Percentiles rank a stretch among this genome's conserved stretches.
phyloP scores from a whole-genome alignment of 371 early-diverging fungal species.

The Haplosporangium sp. region DNA sequence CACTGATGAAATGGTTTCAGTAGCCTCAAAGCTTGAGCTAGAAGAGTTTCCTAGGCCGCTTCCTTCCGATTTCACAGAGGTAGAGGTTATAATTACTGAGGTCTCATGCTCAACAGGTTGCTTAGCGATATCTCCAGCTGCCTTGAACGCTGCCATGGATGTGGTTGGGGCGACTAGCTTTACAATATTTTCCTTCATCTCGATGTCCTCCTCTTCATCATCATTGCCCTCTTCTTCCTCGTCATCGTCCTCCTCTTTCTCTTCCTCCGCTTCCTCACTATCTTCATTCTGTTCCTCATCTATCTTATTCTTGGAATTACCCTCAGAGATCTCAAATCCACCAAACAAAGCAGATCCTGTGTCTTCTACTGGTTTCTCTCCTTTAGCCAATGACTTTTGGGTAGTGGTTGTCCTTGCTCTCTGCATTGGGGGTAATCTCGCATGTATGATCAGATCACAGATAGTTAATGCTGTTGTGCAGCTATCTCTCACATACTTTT shows the following conservation, averaged over 20 bases:
- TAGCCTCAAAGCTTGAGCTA: neutral
- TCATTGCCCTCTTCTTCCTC: slow-evolving; percentile 15
- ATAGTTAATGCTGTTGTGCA: slow-evolving; percentile 63
- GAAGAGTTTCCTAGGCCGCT: neutral
- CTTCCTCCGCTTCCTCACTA: slow-evolving; percentile 17
- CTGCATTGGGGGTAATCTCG: slow-evolving; percentile 71
- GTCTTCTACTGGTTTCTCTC: slow-evolving; percentile 45
- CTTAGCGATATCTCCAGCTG: slow-evolving; percentile 9
- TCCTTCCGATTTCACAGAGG: neutral
- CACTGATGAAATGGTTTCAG: slow-evolving; percentile 3
- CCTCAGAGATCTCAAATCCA: slow-evolving; percentile 33
- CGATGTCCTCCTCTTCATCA: slow-evolving; percentile 19
- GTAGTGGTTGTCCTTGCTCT: slow-evolving; percentile 53
- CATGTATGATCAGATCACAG: slow-evolving; percentile 71
- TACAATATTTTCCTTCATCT: slow-evolving; percentile 10
- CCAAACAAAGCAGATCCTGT: slow-evolving; percentile 41
- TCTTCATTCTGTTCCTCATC: neutral
- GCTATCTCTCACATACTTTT: slow-evolving; percentile 55
- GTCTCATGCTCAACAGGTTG: neutral
- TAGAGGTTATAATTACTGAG: neutral
- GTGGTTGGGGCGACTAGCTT: neutral
- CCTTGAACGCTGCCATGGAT: slow-evolving; percentile 29
- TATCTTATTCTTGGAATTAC: neutral
- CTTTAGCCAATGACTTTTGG: slow-evolving; percentile 16
- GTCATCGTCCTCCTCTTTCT: slow-evolving; percentile 14